phyloP scores from a whole-genome alignment of 164 flowering plant genomes.

The Stephania yunnanensis region DNA sequence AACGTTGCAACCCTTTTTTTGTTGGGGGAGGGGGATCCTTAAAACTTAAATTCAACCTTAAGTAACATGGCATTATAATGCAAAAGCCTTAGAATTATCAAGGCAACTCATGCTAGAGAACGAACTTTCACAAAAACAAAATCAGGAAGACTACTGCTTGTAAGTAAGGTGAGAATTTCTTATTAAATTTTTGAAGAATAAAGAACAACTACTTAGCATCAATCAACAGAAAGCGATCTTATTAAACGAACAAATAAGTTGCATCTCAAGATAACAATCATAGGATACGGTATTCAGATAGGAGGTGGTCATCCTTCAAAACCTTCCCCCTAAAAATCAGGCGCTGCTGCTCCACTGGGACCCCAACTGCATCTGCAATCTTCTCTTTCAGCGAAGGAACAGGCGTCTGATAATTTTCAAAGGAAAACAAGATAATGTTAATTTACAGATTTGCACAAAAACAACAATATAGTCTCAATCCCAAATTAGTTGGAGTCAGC shows the following conservation, averaged over 20 bases:
- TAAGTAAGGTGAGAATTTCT: neutral
- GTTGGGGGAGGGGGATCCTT: too few species aligned
- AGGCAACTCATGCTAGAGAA: too few species aligned
- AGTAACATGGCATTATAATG: too few species aligned
- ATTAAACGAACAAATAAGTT: neutral
- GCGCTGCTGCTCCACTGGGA: conserved; percentile 87
- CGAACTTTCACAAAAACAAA: too few species aligned
- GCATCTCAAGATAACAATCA: neutral
- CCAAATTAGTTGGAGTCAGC: too few species aligned
- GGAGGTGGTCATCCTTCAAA: conserved; percentile 77
- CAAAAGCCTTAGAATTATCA: too few species aligned
- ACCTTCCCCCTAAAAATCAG: conserved; percentile 95
- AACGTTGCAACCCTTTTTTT: too few species aligned
- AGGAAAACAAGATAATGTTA: neutral
- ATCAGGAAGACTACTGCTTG: too few species aligned
- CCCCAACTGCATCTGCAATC: conserved; percentile 58
- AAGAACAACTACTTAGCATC: neutral
- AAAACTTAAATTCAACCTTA: too few species aligned
- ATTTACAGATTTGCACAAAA: too few species aligned
- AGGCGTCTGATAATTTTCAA: conserved; percentile 46
- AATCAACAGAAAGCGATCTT: neutral
- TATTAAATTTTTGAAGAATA: neutral
- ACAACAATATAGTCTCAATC: too few species aligned
- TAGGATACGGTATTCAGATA: conserved; percentile 95
- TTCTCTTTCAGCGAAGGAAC: conserved; percentile 82